Evolutionary conservation across 768 basidiomycete genomes (phyloP).

Genomic region (Infundibulicybe gibba): DNA sequence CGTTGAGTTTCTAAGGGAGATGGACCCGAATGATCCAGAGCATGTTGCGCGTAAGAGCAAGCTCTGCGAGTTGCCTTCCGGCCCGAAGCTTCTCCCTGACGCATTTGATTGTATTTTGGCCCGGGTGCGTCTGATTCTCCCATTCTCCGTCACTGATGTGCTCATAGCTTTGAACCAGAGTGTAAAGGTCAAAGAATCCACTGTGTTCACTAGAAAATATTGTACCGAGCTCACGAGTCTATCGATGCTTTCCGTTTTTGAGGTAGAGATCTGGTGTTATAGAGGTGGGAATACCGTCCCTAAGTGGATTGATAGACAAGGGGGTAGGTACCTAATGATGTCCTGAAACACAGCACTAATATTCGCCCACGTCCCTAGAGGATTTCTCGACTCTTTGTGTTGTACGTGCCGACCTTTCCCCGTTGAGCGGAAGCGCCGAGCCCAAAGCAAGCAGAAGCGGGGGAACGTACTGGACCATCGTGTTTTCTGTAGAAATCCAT

Average conservation of each 20-base stretch:
- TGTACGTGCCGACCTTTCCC: constrained; percentile 75
- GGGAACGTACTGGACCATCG: constrained; percentile 79
- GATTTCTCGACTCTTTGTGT: constrained; percentile 75
- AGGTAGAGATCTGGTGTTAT: constrained; percentile 84
- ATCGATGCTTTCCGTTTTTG: constrained; percentile 73
- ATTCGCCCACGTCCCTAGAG: constrained; percentile 29
- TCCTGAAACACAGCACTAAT: background rate
- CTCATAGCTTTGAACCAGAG: constrained; percentile 31
- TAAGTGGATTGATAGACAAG: constrained; percentile 68
- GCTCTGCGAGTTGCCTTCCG: constrained; percentile 73
- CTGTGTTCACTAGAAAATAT: constrained; percentile 78
- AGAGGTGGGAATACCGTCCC: constrained; percentile 70
- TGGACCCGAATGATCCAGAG: constrained; percentile 61
- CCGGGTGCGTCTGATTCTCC: constrained; percentile 39
- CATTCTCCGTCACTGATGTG: background rate
- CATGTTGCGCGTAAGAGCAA: constrained; percentile 61
- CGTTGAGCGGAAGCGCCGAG: constrained; percentile 66
- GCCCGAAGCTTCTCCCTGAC: constrained; percentile 74
- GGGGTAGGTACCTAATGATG: constrained; percentile 31
- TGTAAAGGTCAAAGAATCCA: constrained; percentile 77
- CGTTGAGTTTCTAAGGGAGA: constrained; percentile 72
- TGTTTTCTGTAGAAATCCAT: constrained; percentile 82
- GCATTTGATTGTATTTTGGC: constrained; percentile 81
- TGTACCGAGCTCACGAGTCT: constrained; percentile 78
- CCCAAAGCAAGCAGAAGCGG: constrained; percentile 61